Conservation (phyloP, 345 rosid species). For the Eucalyptus globulus region DNA sequence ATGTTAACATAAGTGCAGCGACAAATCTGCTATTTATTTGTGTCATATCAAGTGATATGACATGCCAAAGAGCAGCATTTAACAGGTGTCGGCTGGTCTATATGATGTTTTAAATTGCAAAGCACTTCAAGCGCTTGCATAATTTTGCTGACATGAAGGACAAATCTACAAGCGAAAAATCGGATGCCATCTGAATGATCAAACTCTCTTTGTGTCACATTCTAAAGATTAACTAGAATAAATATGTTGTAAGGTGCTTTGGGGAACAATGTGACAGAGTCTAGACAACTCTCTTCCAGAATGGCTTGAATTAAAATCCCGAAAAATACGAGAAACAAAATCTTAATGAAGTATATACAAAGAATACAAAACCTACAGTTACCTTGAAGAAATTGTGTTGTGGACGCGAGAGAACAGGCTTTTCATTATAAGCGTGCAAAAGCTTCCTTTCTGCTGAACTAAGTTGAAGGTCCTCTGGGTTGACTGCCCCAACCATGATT, state of each 20-base stretch:
- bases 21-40: neutral
- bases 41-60: neutral
- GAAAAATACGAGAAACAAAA: neutral
- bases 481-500: conserved; percentile 56
- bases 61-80: neutral
- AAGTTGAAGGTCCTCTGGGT: conserved; percentile 66
- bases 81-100: neutral
- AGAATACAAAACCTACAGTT: neutral
- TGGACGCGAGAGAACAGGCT: conserved; percentile 81
- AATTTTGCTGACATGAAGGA: neutral
- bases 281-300: neutral
- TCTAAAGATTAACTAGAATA: neutral
- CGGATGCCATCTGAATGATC: neutral
- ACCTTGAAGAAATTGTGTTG: conserved; percentile 71
- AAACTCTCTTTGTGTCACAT: neutral
- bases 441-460: conserved; percentile 68
- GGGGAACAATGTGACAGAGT: neutral
- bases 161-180: neutral
- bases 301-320: neutral
- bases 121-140: neutral
- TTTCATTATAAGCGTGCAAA: conserved; percentile 57
- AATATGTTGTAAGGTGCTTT: neutral
- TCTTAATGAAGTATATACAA: neutral
- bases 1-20: neutral
- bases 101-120: neutral